phyloP scores from a whole-genome alignment of 441 rosid genomes.

The Pelargonium cotyledonis region DNA sequence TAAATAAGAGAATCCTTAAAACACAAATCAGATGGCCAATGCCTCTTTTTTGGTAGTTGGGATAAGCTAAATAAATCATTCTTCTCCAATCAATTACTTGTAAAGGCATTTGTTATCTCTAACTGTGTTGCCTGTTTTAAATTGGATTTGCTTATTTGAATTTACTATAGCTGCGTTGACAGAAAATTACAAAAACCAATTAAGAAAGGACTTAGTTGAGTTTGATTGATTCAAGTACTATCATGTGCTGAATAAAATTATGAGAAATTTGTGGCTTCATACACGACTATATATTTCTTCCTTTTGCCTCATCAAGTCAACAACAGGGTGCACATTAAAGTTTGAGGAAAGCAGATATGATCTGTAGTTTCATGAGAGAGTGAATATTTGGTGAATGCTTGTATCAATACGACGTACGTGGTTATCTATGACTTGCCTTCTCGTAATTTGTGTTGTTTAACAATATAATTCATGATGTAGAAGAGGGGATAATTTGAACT shows the following conservation, averaged over 20 bases:
- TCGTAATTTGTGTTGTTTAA: not conserved
- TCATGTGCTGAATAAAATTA: not conserved
- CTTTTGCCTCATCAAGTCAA: not conserved
- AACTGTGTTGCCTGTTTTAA: not conserved
- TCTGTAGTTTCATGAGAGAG: not conserved
- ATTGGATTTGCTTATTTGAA: not conserved
- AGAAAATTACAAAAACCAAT: not conserved
- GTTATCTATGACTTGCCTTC: not conserved
- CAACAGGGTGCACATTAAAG: not conserved
- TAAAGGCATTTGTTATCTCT: not conserved
- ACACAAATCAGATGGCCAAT: not conserved
- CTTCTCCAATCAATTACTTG: not conserved
- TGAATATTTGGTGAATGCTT: not conserved
- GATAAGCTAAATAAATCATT: not conserved
- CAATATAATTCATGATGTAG: not conserved
- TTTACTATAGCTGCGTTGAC: not conserved
- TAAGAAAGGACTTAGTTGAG: not conserved
- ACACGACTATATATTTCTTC: not conserved
- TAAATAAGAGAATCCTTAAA: not conserved
- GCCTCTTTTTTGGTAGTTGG: not conserved
- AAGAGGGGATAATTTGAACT: not conserved
- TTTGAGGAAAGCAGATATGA: not conserved
- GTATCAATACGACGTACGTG: not conserved
- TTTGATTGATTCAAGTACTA: not conserved
- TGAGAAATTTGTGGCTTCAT: not conserved